Base-by-base conservation (phyloP, 2,329 filamentous ascomycete species). In the Sporothrix pseudoabietina region DNA sequence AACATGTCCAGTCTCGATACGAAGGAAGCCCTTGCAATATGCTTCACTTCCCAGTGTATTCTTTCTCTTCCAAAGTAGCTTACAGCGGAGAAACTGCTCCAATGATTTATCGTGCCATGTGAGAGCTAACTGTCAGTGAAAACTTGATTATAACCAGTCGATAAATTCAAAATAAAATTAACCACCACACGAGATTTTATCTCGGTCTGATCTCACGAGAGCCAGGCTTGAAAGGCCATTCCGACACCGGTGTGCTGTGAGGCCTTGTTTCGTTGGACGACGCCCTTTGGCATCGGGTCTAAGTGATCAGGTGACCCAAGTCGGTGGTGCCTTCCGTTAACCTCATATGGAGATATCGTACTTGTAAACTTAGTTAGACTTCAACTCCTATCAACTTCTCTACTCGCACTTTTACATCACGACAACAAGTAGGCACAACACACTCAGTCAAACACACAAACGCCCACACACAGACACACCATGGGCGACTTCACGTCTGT, bases 401-500 rank as follows among this genome's bases (percentile, higher is more conserved):
- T 12, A 49, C 44, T 49, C 44, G 12, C 39, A 44, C 35, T 35
- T 35, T 19, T 5, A 12, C n/a, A 61, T 9, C 30, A 61, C 55
- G 8, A 61, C 30, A 4, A 35, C 6, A 39, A 35, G 57, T 35
- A 61, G 32, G n/a, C 32, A 61, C 57, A 61, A 2, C 10, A 57
- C 10, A 26, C 35, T 26, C 55, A 1, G n/a, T 14, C 30, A 35
- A n/a, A 7, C 14, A 9, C 14, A 39, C 35, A 16, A 9, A 30
- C 26, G 26, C 26, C 1, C 26, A 7, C 35, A 39, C 26, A 32
- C 14, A 35, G 4, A 19, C 41, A 47, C 39, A 47, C 4, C 26
- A 75, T 74, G 74, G 74, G 54, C 12, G 72, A 73, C 59, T 75
- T 75, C 44, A 68, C 57, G 19, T 72, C 72, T 1, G 69, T 75